Evolutionary conservation across 306 rosid genomes (phyloP).

Genomic region (Glycine latifolia): DNA sequence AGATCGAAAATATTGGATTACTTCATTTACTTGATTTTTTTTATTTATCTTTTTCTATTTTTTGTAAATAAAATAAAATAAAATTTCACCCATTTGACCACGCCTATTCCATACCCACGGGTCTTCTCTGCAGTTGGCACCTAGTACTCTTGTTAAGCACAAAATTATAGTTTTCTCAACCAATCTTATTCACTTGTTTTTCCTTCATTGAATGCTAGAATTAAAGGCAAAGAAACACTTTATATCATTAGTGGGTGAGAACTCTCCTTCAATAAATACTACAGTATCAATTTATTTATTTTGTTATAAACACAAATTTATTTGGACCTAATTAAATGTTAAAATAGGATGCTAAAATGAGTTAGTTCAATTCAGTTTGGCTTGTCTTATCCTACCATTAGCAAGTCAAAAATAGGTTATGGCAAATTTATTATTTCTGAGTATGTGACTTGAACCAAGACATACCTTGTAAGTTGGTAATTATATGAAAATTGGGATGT

Average conservation of each 20-base stretch:
- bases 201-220: conserved; percentile 49
- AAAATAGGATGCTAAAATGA: too few species aligned
- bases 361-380: too few species aligned
- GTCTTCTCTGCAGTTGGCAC: background rate
- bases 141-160: background rate
- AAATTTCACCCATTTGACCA: background rate
- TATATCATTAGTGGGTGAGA: conserved; percentile 50
- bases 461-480: too few species aligned
- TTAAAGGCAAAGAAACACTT: conserved; percentile 36
- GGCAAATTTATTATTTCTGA: too few species aligned
- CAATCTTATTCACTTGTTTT: conserved; percentile 35
- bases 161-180: conserved; percentile 40
- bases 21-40: too few species aligned
- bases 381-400: too few species aligned
- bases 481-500: too few species aligned
- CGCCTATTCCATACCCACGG: background rate
- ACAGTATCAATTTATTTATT: background rate
- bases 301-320: background rate
- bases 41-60: too few species aligned
- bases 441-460: too few species aligned
- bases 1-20: too few species aligned
- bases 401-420: too few species aligned
- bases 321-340: background rate
- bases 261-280: background rate
- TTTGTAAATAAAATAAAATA: background rate